Conservation (phyloP, 2,329 filamentous ascomycete genomes). For the Plenodomus tracheiphilus region DNA sequence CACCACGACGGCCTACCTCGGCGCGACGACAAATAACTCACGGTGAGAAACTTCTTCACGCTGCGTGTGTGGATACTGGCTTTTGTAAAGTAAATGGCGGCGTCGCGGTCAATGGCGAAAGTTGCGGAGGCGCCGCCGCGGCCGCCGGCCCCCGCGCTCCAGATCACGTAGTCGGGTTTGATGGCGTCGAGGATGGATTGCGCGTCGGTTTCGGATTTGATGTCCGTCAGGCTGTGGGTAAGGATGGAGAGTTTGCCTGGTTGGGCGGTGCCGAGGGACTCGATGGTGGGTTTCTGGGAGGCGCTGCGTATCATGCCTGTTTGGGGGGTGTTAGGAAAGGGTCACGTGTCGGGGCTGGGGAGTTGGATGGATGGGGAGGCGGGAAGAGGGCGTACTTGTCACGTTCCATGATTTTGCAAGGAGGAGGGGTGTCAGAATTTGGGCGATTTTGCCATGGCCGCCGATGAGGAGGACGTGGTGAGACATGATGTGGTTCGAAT, state of each 20-base stretch:
- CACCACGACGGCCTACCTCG: conserved; percentile 55
- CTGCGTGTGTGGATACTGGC: conserved; percentile 50
- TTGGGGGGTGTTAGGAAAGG: background rate
- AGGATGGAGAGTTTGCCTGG: conserved; percentile 70
- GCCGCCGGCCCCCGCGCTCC: conserved; percentile 64
- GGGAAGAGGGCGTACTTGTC: conserved; percentile 54
- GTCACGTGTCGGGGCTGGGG: background rate
- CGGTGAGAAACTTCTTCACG: conserved; percentile 59
- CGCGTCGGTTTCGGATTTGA: conserved; percentile 66
- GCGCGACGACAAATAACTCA: conserved; percentile 58
- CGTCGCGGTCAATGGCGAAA: conserved; percentile 57
- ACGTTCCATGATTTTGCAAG: conserved; percentile 75
- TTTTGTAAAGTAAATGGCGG: conserved; percentile 58
- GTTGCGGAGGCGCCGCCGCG: conserved; percentile 57
- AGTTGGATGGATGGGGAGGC: too few species aligned
- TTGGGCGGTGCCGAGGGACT: conserved; percentile 61
- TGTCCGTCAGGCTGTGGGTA: conserved; percentile 71
- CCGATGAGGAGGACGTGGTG: conserved; percentile 69
- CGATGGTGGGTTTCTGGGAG: conserved; percentile 67
- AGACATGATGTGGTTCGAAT: conserved; percentile 24
- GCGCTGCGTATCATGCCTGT: conserved; percentile 66
- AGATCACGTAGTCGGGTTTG: conserved; percentile 68
- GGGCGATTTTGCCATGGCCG: conserved; percentile 79
- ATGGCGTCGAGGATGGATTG: conserved; percentile 63
- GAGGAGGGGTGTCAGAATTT: conserved; percentile 74